Evolutionary conservation across 768 basidiomycete genomes (phyloP).

Genomic region (Phanerodontia chrysosporium): DNA sequence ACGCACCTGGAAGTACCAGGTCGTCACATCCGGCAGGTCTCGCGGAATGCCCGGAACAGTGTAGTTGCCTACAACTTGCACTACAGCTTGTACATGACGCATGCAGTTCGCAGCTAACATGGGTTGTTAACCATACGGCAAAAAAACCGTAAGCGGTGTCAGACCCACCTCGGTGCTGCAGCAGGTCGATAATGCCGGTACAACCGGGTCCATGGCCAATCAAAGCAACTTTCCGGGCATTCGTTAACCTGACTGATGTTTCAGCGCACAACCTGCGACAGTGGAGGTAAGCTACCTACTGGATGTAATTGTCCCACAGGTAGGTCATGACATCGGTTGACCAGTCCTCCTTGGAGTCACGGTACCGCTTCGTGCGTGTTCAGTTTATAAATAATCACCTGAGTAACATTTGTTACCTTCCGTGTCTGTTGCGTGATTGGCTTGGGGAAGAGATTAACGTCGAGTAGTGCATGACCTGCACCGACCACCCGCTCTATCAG

Average conservation of each 20-base stretch:
- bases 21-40: conserved; percentile 49
- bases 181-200: conserved; percentile 66
- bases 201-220: conserved; percentile 89
- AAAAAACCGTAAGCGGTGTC: no score
- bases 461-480: conserved; percentile 69
- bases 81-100: conserved; percentile 61
- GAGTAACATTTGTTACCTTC: no score
- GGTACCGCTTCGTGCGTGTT: conserved; percentile 24
- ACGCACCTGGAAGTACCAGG: conserved; percentile 72
- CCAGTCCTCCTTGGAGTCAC: conserved; percentile 31
- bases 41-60: conserved; percentile 51
- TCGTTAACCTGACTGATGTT: conserved; percentile 52
- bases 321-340: conserved; percentile 67
- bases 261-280: not conserved
- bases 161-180: conserved; percentile 66
- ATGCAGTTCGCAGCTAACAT: conserved; percentile 47
- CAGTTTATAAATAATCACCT: not conserved
- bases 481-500: conserved; percentile 72
- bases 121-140: not conserved
- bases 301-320: conserved; percentile 95
- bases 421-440: conserved; percentile 30
- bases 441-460: conserved; percentile 80
- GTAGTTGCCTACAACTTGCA: conserved; percentile 74
- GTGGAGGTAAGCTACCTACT: conserved; percentile 59
- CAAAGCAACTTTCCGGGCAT: conserved; percentile 68